These are phyloP conservation scores for Cyclostephanos tholiformis DNA, from an alignment of 108 stramenopile species.

Conservation along the genomic window DNA sequence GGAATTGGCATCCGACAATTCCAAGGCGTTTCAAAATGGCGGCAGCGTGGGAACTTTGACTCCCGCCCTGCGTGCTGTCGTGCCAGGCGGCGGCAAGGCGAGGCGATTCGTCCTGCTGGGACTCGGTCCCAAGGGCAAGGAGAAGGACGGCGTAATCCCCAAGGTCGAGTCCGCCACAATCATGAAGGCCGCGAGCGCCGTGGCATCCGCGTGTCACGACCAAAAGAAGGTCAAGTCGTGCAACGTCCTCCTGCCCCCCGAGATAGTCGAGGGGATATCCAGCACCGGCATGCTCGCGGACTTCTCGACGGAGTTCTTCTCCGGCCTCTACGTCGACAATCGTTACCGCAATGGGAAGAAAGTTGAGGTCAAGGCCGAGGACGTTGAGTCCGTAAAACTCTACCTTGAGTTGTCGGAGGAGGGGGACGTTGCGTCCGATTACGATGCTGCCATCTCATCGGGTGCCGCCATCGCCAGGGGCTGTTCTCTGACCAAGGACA, in stretches of 20 bases:
- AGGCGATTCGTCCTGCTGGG: slow-evolving; percentile 71
- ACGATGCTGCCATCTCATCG: slow-evolving; percentile 38
- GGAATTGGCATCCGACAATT: slow-evolving; percentile 68
- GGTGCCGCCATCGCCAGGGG: slow-evolving; percentile 70
- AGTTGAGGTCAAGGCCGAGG: slow-evolving; percentile 65
- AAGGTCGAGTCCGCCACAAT: slow-evolving; percentile 39
- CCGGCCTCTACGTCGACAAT: slow-evolving; percentile 78
- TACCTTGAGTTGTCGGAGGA: slow-evolving; percentile 39
- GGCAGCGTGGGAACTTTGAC: slow-evolving; percentile 69
- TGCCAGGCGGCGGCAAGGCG: slow-evolving; percentile 32
- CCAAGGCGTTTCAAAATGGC: slow-evolving; percentile 82
- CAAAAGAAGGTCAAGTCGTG: slow-evolving; percentile 72
- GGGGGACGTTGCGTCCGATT: slow-evolving; percentile 35
- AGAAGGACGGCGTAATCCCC: slow-evolving; percentile 38
- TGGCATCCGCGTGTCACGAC: slow-evolving; percentile 69
- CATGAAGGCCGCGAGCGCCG: slow-evolving; percentile 60
- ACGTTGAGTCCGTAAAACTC: slow-evolving; percentile 62
- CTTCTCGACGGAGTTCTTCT: slow-evolving; percentile 65
- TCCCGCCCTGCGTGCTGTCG: slow-evolving; percentile 59
- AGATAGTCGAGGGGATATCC: slow-evolving; percentile 9
- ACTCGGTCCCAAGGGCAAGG: slow-evolving; percentile 55
- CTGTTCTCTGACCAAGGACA: slow-evolving; percentile 80
- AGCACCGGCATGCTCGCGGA: slow-evolving; percentile 42
- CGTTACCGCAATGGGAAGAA: slow-evolving; percentile 80
- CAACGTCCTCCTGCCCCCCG: slow-evolving; percentile 60